Evolutionary conservation across 495 filamentous ascomycete species (phyloP).

Genomic region (Penicillium herquei): DNA sequence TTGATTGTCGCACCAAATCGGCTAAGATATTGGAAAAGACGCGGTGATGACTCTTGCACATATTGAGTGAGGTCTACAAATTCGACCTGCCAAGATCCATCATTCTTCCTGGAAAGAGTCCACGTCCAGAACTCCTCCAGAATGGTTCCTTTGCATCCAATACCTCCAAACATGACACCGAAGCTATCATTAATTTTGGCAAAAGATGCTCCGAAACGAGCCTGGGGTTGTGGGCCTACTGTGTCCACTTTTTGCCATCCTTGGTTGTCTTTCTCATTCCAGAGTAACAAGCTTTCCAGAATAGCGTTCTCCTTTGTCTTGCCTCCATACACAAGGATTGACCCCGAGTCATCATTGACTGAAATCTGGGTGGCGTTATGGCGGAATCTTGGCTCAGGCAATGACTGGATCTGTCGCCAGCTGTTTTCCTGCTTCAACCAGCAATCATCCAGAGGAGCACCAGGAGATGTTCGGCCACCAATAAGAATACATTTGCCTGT

Average conservation of each 20-base stretch:
- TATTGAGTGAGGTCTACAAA: slow-evolving; percentile 23
- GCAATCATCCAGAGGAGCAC: slow-evolving; percentile 63
- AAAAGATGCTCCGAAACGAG: slow-evolving; percentile 63
- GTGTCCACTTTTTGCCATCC: slow-evolving; percentile 53
- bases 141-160: slow-evolving; percentile 58
- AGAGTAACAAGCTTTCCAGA: slow-evolving; percentile 63
- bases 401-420: slow-evolving; percentile 62
- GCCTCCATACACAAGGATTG: slow-evolving; percentile 68
- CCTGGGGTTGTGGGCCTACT: slow-evolving; percentile 34
- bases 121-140: slow-evolving; percentile 58
- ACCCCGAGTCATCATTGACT: slow-evolving; percentile 32
- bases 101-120: slow-evolving; percentile 33
- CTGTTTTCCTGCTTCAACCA: slow-evolving; percentile 60
- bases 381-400: slow-evolving; percentile 67
- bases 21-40: slow-evolving; percentile 21
- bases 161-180: slow-evolving; percentile 69
- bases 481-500: slow-evolving; percentile 57
- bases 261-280: slow-evolving; percentile 43
- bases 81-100: slow-evolving; percentile 27
- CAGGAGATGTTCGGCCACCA: slow-evolving; percentile 78
- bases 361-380: slow-evolving; percentile 59
- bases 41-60: slow-evolving; percentile 17
- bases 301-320: slow-evolving; percentile 56
- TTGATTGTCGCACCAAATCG: slow-evolving; percentile 34
- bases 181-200: slow-evolving; percentile 32